Evolutionary conservation across 176 grass and related monocot species (phyloP), one percentile per base, ranked within the genome.

Genomic region (Pontederia crassipes): DNA sequence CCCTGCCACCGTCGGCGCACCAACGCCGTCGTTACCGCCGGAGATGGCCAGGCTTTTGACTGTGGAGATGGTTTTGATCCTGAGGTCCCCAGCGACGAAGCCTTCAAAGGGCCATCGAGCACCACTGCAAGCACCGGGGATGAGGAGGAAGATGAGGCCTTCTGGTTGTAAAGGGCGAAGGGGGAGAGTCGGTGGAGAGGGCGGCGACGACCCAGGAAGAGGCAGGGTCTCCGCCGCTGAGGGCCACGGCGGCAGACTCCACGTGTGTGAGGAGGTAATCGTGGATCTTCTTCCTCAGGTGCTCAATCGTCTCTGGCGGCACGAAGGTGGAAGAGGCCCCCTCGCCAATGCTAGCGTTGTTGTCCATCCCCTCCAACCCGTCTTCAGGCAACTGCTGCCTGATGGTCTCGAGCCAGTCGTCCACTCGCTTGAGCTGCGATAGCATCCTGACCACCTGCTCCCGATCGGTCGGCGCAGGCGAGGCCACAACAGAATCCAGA

Each of bases 381-480:
- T 74, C 20, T 13, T 71, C n/a, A 52, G 82, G 86, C 52, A 68
- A 10, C 1, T 15, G 61, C 0, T 2, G 1, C 8, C 46, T 14
- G 5, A 15, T 60, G 49, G 18, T 57, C 4, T 75, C 79, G 57
- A 87, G 79, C 84, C 84, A 87, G 57, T 82, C 84, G 57, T 82
- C 79, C 11, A 87, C 72, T 58, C 73, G 66, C 79, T 72, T 87
- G 27, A 87, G 75, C 79, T 87, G 84, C 62, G 79, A 79, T 17
- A 79, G 62, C 67, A 69, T 87, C 16, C 70, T 75, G 13, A 62
- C 71, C 48, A 83, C 82, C 57, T 72, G 81, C 58, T 89, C 86
- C 52, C 71, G 74, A 58, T 89, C 78, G 54, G 73, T 73, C 6
- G 74, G 81, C 10, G 28, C 78, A 6, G 74, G 40, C 18, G 81